phyloP scores from a whole-genome alignment of 2,329 filamentous ascomycete genomes.

The Aspergillus arachidicola region DNA sequence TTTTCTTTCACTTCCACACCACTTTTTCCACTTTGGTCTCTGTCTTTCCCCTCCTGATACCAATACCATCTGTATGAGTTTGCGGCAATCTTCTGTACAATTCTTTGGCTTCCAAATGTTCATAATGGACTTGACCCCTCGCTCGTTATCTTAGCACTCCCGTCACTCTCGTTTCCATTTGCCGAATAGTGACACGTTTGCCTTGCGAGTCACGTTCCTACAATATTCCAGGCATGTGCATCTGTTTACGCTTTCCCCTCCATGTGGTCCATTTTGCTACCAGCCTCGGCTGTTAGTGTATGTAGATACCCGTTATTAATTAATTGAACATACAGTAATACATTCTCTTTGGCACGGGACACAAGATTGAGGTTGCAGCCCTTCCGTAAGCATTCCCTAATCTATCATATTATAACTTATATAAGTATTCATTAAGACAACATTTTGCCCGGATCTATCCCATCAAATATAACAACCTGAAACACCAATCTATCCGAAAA shows the following conservation, averaged over 20 bases:
- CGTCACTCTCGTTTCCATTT: constrained; percentile 11
- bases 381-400: neutral
- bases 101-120: constrained; percentile 7
- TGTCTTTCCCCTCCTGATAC: constrained; percentile 2
- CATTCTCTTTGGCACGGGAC: neutral
- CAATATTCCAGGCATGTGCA: constrained; percentile 1
- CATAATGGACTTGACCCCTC: neutral
- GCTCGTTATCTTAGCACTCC: neutral
- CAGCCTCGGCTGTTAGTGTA: constrained; percentile 8
- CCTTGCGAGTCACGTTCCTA: neutral
- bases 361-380: neutral
- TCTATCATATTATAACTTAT: neutral
- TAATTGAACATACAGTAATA: constrained; percentile 17
- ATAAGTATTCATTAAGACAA: neutral
- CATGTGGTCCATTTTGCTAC: constrained; percentile 4
- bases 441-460: neutral
- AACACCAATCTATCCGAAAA: neutral
- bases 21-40: neutral
- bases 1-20: constrained; percentile 6
- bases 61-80: constrained; percentile 7
- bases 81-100: constrained; percentile 19
- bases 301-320: constrained; percentile 16
- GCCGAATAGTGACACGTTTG: neutral
- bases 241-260: neutral
- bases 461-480: neutral